Conservation (phyloP, 306 rosid species). For the Senna siamea region DNA sequence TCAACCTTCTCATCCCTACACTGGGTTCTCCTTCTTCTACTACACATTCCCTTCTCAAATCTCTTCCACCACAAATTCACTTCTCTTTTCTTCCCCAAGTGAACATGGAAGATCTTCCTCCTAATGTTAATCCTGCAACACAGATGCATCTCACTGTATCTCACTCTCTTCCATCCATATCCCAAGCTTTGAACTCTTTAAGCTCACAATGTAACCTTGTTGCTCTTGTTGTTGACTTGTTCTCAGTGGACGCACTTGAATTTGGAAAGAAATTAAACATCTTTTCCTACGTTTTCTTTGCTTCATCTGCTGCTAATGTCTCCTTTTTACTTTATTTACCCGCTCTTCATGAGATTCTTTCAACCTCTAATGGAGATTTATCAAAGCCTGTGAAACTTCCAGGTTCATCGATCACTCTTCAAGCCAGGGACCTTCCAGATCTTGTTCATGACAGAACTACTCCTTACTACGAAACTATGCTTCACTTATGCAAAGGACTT, state of each 20-base stretch:
- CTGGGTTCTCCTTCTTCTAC: conserved; percentile 8
- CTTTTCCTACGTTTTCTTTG: conserved; percentile 8
- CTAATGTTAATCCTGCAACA: not conserved
- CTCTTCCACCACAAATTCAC: conserved; percentile 37
- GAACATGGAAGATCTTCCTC: not conserved
- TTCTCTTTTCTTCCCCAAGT: conserved; percentile 37
- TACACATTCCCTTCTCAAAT: conserved; percentile 13
- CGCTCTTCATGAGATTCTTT: not conserved
- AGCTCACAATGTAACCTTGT: not conserved
- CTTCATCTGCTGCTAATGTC: not conserved
- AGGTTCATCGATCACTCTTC: conserved; percentile 1
- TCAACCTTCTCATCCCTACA: conserved; percentile 32
- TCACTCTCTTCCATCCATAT: conserved; percentile 34
- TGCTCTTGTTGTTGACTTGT: not conserved
- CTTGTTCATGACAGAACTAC: conserved; percentile 19
- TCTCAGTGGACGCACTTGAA: conserved; percentile 16
- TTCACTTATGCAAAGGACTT: not conserved
- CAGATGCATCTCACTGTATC: not conserved
- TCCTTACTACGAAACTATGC: conserved; percentile 4
- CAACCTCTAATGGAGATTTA: conserved; percentile 10
- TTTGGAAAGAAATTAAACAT: conserved; percentile 41
- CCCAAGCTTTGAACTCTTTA: conserved; percentile 15
- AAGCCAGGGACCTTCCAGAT: conserved; percentile 29
- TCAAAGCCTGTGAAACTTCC: conserved; percentile 2
- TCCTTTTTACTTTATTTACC: conserved; percentile 28